Percentiles rank a stretch among this genome's conserved stretches.
Conservation (phyloP, 2,329 filamentous ascomycete genomes). For the Fusarium tupiense region DNA sequence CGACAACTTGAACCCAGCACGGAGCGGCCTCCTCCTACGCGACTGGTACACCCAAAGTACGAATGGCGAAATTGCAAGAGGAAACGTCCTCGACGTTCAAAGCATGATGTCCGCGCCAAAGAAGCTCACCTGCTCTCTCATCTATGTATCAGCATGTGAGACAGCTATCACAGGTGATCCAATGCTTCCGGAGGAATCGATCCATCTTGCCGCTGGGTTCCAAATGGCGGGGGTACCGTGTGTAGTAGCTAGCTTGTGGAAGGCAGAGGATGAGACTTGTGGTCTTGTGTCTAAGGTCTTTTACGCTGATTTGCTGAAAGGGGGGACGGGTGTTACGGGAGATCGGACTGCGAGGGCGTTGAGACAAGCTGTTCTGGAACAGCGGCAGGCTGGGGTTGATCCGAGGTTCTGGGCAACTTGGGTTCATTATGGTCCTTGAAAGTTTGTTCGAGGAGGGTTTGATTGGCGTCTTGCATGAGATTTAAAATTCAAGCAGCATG, state of each 20-base stretch:
- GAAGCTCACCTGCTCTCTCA: not conserved
- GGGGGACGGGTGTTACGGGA: not conserved
- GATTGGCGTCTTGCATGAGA: not conserved
- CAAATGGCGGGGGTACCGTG: not conserved
- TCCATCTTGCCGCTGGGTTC: not conserved
- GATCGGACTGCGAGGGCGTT: not conserved
- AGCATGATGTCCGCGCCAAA: not conserved
- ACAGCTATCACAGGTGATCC: not conserved
- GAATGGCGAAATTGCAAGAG: not conserved
- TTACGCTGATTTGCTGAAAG: not conserved
- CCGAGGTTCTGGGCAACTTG: not conserved
- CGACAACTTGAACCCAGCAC: not conserved
- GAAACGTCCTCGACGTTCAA: not conserved
- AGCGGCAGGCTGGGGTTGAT: not conserved
- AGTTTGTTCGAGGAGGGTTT: no score
- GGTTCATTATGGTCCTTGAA: not conserved
- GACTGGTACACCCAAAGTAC: not conserved
- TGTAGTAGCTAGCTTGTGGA: not conserved
- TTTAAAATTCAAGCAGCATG: not conserved
- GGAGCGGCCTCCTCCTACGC: not conserved
- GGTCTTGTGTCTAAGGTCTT: not conserved
- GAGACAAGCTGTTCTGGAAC: not conserved
- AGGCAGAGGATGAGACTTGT: not conserved
- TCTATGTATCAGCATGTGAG: not conserved
- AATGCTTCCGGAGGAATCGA: not conserved